Base-by-base conservation (phyloP, 2,329 filamentous ascomycete species). In the Elsinoe fawcettii region DNA sequence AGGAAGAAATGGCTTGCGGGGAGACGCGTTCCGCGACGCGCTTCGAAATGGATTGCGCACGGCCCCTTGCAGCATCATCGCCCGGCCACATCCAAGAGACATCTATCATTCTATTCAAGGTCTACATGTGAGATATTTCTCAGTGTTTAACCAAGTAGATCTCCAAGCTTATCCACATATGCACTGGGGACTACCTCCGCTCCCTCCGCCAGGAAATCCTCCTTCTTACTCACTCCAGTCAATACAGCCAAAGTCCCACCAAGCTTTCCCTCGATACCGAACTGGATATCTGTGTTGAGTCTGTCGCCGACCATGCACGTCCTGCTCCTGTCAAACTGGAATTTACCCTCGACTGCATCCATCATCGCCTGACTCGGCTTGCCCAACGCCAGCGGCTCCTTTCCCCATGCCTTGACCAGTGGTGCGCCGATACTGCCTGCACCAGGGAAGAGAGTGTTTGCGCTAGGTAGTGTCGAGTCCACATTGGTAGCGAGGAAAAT, bases 351-450 rank as follows among this genome's bases (percentile, higher is more conserved):
- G 58, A 99, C 87, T 2, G 93, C 90, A 71, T 97, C 92, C 92
- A 99, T 96, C 93, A 99, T 99, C 3, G 92, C 92, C 75, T 96
- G 90, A 69, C 90, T 96, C 2, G 93, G 93, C 75, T 99, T 99
- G 0, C 93, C 93, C 39, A 97, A 75, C 2, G 88, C 84, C 30
- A 90, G 73, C 0, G 93, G 92, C 65, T 87, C 78, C 69, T 82
- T 74, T 2, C 79, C 79, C 16, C 73, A 74, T 3, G 75, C 74
- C 62, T 87, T 86, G 56, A 86, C 78, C 59, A 99, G 74, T 1
- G 90, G 89, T 23, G 88, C 83, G 51, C 86, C 85, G 62, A 89
- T 85, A 1, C 88, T 86, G 1, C 93, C 93, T 0, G 93, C 93
- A 5, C 93, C 93, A 1, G 93, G 90, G 73, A 99, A 97, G 62